A percentile compares a stretch with the other conserved stretches of the same genome.
phyloP scores from a whole-genome alignment of 2,329 filamentous ascomycete genomes.

The Chrysoporthe puriensis region DNA sequence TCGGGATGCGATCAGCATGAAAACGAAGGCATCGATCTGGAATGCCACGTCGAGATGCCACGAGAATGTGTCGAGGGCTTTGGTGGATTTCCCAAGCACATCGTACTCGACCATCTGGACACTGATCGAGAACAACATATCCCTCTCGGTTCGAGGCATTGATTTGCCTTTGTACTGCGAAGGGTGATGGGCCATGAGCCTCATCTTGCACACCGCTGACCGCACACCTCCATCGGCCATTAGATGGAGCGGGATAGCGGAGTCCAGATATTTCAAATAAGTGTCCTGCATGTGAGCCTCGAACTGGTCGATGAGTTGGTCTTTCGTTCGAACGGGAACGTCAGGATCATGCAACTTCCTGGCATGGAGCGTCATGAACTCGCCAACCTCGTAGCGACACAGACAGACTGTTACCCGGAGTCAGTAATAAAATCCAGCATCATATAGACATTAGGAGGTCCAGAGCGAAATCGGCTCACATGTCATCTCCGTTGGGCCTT shows the following conservation, averaged over 20 bases:
- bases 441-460: neutral
- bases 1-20: conserved; percentile 29
- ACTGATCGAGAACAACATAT: conserved; percentile 32
- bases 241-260: conserved; percentile 40
- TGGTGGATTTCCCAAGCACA: conserved; percentile 25
- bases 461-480: conserved; percentile 32
- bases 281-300: conserved; percentile 35
- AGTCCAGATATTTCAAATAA: conserved; percentile 38
- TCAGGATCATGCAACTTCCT: conserved; percentile 47
- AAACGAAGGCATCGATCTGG: conserved; percentile 31
- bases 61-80: conserved; percentile 28
- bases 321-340: conserved; percentile 29
- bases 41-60: conserved; percentile 34
- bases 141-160: conserved; percentile 32
- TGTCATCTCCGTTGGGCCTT: conserved; percentile 43
- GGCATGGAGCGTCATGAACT: conserved; percentile 42
- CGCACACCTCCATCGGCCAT: conserved; percentile 29
- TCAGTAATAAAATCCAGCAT: neutral
- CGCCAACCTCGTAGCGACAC: conserved; percentile 45
- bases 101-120: conserved; percentile 32
- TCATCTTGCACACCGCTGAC: conserved; percentile 33
- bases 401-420: conserved; percentile 37
- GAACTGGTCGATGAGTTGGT: conserved; percentile 36
- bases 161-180: conserved; percentile 31
- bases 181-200: conserved; percentile 34